Evolutionary conservation across 2,329 filamentous ascomycete genomes (phyloP).

Genomic region (Aspergillus sp.): DNA sequence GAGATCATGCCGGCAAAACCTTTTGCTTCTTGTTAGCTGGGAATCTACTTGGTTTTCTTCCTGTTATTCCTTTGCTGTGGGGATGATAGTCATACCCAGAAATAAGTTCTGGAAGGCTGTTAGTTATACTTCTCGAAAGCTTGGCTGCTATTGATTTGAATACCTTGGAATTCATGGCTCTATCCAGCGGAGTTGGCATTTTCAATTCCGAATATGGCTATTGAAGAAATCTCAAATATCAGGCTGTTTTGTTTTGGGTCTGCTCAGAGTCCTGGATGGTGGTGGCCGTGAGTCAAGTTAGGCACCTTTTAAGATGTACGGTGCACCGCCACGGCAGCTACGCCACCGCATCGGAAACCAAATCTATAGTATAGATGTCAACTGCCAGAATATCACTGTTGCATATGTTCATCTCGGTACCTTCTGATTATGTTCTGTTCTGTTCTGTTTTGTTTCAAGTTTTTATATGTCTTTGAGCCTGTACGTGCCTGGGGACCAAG

Average conservation of each 20-base stretch:
- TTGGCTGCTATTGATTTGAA: constrained; percentile 10
- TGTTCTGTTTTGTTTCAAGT: too few relatives aligned
- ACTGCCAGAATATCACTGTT: too few relatives aligned
- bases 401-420: too few relatives aligned
- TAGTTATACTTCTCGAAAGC: neutral
- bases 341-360: neutral
- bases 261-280: neutral
- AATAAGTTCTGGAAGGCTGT: constrained; percentile 53
- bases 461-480: too few relatives aligned
- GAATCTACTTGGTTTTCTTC: too few relatives aligned
- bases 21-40: too few relatives aligned
- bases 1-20: constrained; percentile 76
- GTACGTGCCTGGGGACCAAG: too few relatives aligned
- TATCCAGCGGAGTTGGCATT: constrained; percentile 64
- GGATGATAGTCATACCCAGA: constrained; percentile 46
- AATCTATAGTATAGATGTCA: too few relatives aligned
- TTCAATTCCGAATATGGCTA: constrained; percentile 6
- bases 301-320: neutral
- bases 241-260: neutral
- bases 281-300: neutral
- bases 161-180: constrained; percentile 62
- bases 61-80: too few relatives aligned
- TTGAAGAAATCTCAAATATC: neutral
- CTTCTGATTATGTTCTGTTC: too few relatives aligned
- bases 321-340: neutral